Conservation (phyloP, 2,329 filamentous ascomycete species). For the Lomentospora prolificans region DNA sequence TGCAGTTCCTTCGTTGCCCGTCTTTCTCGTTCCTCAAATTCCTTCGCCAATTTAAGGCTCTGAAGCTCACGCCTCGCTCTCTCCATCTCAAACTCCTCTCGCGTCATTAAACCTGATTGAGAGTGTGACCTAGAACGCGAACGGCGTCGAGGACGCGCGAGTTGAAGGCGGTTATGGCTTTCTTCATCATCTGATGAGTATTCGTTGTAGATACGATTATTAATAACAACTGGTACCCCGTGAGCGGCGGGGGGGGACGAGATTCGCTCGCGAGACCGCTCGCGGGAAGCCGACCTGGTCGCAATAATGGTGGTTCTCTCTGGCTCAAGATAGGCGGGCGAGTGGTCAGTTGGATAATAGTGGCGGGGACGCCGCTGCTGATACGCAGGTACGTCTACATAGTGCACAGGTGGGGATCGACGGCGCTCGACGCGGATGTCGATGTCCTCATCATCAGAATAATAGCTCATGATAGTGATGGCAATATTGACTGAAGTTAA, state of each 20-base stretch:
- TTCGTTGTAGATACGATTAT: constrained; percentile 44
- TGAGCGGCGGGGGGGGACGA: constrained; percentile 28
- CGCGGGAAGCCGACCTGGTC: constrained; percentile 16
- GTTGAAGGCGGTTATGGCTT: constrained; percentile 21
- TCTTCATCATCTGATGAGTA: constrained; percentile 35
- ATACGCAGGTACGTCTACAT: constrained; percentile 25
- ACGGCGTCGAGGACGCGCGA: constrained; percentile 17
- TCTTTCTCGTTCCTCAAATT: constrained; percentile 26
- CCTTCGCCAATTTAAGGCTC: constrained; percentile 29
- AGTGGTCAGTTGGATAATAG: constrained; percentile 27
- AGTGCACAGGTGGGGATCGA: constrained; percentile 32
- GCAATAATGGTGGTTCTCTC: constrained; percentile 32
- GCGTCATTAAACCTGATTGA: constrained; percentile 27
- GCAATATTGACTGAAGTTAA: no score
- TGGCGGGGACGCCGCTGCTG: constrained; percentile 27
- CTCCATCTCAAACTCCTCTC: constrained; percentile 32
- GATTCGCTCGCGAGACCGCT: constrained; percentile 35
- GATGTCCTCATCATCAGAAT: constrained; percentile 40
- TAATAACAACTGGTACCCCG: constrained; percentile 43
- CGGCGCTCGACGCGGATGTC: constrained; percentile 39
- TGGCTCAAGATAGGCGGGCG: constrained; percentile 30
- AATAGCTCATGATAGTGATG: constrained; percentile 28
- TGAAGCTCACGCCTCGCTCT: constrained; percentile 32
- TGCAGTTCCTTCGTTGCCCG: constrained; percentile 28
- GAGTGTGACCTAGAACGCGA: constrained; percentile 26